These are phyloP conservation scores for Juglanconis oblonga DNA, from an alignment of 2,329 filamentous ascomycete species.

Conservation along the genomic window DNA sequence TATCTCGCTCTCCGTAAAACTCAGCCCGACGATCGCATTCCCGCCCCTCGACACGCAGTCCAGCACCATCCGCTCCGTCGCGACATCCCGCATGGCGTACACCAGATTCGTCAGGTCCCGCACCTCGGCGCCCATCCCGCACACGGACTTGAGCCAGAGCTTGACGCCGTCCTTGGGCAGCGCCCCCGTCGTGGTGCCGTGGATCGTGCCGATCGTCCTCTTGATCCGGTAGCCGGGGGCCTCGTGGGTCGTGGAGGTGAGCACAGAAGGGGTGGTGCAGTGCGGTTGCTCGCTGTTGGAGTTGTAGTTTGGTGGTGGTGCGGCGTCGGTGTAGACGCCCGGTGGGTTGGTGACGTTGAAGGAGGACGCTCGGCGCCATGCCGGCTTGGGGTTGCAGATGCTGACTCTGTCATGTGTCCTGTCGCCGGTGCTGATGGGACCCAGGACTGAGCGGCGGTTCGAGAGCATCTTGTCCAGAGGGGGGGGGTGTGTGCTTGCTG, in stretches of 20 bases:
- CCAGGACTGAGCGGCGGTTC: slow-evolving; percentile 9
- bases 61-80: slow-evolving; percentile 51
- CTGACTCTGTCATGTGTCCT: neutral
- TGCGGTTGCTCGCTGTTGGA: neutral
- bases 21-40: slow-evolving; percentile 57
- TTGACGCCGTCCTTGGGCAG: slow-evolving; percentile 12
- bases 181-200: slow-evolving; percentile 30
- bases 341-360: slow-evolving; percentile 1
- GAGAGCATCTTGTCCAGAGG: slow-evolving; percentile 4
- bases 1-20: slow-evolving; percentile 55
- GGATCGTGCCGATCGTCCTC: slow-evolving; percentile 53
- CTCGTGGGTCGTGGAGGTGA: slow-evolving; percentile 5
- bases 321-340: neutral
- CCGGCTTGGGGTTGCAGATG: slow-evolving; percentile 5
- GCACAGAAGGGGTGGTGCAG: slow-evolving; percentile 1
- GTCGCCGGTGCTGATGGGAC: neutral
- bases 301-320: neutral
- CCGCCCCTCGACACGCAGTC: slow-evolving; percentile 57
- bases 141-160: slow-evolving; percentile 9
- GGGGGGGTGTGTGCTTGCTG: neutral
- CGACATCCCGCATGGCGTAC: slow-evolving; percentile 56
- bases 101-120: slow-evolving; percentile 57
- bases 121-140: slow-evolving; percentile 56
- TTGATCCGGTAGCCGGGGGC: slow-evolving; percentile 54
- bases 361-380: slow-evolving; percentile 9